These are phyloP conservation scores for Poterioochromonas sp. DNA, from an alignment of 352 stramenopile species.

Conservation along the genomic window DNA sequence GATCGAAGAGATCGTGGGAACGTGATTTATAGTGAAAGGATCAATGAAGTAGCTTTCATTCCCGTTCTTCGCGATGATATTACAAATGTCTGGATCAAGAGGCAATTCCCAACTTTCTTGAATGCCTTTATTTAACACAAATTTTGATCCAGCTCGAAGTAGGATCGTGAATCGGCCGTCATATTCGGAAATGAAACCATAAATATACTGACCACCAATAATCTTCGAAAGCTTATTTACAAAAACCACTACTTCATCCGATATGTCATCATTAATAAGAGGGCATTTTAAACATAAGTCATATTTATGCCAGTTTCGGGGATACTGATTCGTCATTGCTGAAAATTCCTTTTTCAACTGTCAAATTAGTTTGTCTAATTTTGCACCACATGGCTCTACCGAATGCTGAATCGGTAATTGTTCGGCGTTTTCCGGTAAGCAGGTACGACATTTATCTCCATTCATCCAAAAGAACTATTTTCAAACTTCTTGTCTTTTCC, in stretches of 20 bases:
- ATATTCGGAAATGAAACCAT: neutral
- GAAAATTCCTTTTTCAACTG: too few species aligned
- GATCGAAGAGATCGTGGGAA: neutral
- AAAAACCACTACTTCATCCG: neutral
- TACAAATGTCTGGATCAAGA: neutral
- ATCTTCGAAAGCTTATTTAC: neutral
- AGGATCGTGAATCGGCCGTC: neutral
- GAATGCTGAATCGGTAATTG: too few species aligned
- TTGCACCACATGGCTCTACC: too few species aligned
- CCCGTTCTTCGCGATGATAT: neutral
- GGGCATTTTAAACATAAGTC: neutral
- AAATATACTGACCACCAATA: neutral
- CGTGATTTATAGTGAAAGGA: neutral
- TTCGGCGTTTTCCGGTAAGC: too few species aligned
- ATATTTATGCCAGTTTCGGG: neutral
- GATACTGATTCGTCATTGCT: neutral
- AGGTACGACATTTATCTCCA: too few species aligned
- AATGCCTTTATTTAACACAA: neutral
- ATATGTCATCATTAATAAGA: neutral
- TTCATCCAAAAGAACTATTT: too few species aligned
- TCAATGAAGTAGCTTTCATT: neutral
- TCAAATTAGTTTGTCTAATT: too few species aligned
- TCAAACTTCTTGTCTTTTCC: too few species aligned
- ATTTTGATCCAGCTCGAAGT: neutral
- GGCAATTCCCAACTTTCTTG: neutral